Evolutionary conservation across 441 rosid genomes (phyloP).

Genomic region (Croton setiger): DNA sequence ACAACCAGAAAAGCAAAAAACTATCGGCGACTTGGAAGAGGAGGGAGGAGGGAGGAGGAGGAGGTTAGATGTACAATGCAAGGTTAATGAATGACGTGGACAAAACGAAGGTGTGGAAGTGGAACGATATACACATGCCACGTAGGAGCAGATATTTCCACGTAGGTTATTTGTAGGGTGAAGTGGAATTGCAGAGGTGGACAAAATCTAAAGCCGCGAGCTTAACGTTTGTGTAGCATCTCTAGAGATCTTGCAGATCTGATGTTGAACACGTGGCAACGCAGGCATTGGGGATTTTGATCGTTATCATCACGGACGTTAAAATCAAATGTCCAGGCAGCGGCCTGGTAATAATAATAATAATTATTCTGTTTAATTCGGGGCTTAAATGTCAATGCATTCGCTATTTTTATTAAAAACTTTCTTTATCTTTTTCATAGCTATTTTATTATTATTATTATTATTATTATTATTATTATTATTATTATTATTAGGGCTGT

Average conservation of each 20-base stretch:
- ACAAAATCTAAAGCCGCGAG: slow-evolving; percentile 43
- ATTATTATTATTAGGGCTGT: too few species aligned
- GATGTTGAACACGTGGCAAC: slow-evolving; percentile 25
- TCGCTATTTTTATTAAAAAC: too few species aligned
- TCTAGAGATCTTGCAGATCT: slow-evolving; percentile 22
- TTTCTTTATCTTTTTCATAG: too few species aligned
- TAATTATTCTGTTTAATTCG: background rate
- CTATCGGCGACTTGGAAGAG: slow-evolving; percentile 3
- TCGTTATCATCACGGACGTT: slow-evolving; percentile 18
- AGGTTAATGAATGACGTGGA: slow-evolving; percentile 36
- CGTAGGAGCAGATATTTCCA: slow-evolving; percentile 21
- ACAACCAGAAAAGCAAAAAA: background rate
- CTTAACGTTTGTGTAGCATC: slow-evolving; percentile 18
- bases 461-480: too few species aligned
- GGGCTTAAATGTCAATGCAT: too few species aligned
- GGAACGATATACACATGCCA: slow-evolving; percentile 22
- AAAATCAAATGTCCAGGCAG: background rate
- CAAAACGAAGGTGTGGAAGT: slow-evolving; percentile 25
- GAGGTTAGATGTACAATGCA: slow-evolving; percentile 1
- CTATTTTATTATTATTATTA: too few species aligned
- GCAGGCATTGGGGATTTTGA: background rate
- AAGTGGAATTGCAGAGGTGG: slow-evolving; percentile 30
- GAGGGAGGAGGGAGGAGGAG: slow-evolving; percentile 16
- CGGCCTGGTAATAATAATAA: too few species aligned
- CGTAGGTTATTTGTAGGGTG: slow-evolving; percentile 15